Evolutionary conservation across 1,284 basidiomycete genomes (phyloP).

Genomic region (Caloboletus firmus): DNA sequence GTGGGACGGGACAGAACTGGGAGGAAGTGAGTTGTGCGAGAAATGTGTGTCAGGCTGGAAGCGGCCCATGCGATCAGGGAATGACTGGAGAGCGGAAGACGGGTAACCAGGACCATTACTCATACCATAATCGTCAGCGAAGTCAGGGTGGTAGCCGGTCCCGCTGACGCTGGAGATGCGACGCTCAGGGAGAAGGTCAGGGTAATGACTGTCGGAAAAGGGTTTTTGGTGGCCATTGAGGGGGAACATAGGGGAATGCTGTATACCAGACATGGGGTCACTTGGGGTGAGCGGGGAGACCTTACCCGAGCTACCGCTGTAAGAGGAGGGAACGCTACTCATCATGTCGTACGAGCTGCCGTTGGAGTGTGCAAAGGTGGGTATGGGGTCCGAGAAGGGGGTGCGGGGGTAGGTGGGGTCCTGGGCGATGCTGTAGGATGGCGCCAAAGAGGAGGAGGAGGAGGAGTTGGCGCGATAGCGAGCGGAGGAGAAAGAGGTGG

Average conservation of each 20-base stretch:
- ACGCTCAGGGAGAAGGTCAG: constrained; percentile 57
- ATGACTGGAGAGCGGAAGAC: constrained; percentile 50
- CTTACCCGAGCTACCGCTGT: constrained; percentile 60
- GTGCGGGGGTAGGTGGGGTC: constrained; percentile 59
- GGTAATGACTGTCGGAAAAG: constrained; percentile 49
- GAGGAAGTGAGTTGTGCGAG: constrained; percentile 41
- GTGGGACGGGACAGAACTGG: constrained; percentile 44
- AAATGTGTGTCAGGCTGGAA: constrained; percentile 53
- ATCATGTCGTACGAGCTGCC: constrained; percentile 64
- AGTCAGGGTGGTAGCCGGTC: constrained; percentile 51
- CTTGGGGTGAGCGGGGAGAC: constrained; percentile 71
- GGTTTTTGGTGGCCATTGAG: constrained; percentile 48
- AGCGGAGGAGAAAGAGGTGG: constrained; percentile 50
- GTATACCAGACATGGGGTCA: constrained; percentile 57
- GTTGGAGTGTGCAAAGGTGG: constrained; percentile 52
- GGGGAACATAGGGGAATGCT: constrained; percentile 54
- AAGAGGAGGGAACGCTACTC: constrained; percentile 56
- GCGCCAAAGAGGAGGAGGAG: constrained; percentile 60
- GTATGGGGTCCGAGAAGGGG: constrained; percentile 57
- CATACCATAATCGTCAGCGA: constrained; percentile 62
- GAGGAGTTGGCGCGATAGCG: constrained; percentile 68
- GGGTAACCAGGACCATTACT: constrained; percentile 48
- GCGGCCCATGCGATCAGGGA: constrained; percentile 56
- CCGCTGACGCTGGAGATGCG: constrained; percentile 51
- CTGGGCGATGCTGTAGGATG: constrained; percentile 50